Percentiles rank a stretch among this genome's conserved stretches.
These are phyloP conservation scores for Blastobotrys americana DNA, from an alignment of 805 yeast species.

Conservation along the genomic window DNA sequence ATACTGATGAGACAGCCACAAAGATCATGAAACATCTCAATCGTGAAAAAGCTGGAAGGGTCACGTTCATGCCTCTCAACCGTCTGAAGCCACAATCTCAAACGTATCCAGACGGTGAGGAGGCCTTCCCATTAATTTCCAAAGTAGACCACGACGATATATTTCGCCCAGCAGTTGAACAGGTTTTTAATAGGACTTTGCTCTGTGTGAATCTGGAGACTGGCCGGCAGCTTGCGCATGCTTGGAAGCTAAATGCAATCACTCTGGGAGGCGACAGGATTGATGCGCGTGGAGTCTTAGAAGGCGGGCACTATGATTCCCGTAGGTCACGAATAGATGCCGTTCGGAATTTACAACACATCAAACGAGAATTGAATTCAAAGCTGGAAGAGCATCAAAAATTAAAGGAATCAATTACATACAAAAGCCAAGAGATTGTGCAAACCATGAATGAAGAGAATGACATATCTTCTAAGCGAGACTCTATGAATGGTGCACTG, in stretches of 20 bases:
- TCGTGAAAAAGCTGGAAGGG: slow-evolving; percentile 63
- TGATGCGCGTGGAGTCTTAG: slow-evolving; percentile 72
- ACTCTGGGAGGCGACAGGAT: slow-evolving; percentile 91
- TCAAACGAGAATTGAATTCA: slow-evolving; percentile 42
- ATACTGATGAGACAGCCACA: slow-evolving; percentile 76
- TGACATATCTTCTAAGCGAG: slow-evolving; percentile 12
- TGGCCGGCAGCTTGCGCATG: slow-evolving; percentile 61
- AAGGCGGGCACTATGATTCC: slow-evolving; percentile 81
- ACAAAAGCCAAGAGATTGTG: slow-evolving; percentile 48
- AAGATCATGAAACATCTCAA: slow-evolving; percentile 67
- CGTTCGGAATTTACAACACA: slow-evolving; percentile 47
- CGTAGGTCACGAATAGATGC: slow-evolving; percentile 65
- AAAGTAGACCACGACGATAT: slow-evolving; percentile 57
- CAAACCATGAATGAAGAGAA: slow-evolving; percentile 40
- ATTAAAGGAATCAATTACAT: slow-evolving; percentile 34
- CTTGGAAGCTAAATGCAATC: slow-evolving; percentile 60
- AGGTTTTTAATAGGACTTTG: slow-evolving; percentile 74
- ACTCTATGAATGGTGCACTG: slow-evolving; percentile 11
- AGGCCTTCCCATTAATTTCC: slow-evolving; percentile 69
- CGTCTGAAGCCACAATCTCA: slow-evolving; percentile 41
- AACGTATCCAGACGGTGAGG: slow-evolving; percentile 55
- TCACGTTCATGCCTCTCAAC: slow-evolving; percentile 85
- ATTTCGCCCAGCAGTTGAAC: slow-evolving; percentile 61
- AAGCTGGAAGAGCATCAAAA: slow-evolving; percentile 36
- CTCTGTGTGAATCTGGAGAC: slow-evolving; percentile 63